phyloP scores from a whole-genome alignment of 2,329 filamentous ascomycete species.

The Hirsutella minnesotensis region DNA sequence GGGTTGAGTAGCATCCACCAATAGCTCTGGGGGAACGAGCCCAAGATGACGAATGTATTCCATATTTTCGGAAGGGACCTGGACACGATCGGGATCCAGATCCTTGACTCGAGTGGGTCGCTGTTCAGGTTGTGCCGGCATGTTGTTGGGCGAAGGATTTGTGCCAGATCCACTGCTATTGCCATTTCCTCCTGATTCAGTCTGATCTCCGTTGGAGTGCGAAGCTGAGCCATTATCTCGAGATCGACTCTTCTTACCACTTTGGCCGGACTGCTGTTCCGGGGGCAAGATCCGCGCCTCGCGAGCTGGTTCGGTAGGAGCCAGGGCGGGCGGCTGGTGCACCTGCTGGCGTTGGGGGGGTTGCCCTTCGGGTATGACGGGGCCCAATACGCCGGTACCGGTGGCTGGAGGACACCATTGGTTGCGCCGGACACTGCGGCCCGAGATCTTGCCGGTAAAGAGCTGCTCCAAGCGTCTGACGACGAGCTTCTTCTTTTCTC shows the following conservation, averaged over 20 bases:
- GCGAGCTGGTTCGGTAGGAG: constrained; percentile 23
- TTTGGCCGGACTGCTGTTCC: constrained; percentile 15
- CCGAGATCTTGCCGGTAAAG: constrained; percentile 58
- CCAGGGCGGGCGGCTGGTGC: constrained; percentile 21
- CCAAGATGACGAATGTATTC: constrained; percentile 68
- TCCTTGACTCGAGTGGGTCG: constrained; percentile 66
- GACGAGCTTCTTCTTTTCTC: constrained; percentile 64
- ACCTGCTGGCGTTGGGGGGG: constrained; percentile 13
- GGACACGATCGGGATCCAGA: constrained; percentile 65
- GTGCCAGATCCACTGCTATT: constrained; percentile 12
- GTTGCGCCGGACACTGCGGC: constrained; percentile 21
- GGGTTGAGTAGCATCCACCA: constrained; percentile 24
- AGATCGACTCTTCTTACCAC: constrained; percentile 27
- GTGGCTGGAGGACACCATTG: constrained; percentile 9
- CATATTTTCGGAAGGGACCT: constrained; percentile 66
- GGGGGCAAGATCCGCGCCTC: constrained; percentile 36
- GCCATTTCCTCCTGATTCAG: constrained; percentile 28
- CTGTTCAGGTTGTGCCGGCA: constrained; percentile 46
- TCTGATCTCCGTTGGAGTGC: constrained; percentile 36
- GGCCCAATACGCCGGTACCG: constrained; percentile 5
- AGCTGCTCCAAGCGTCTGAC: constrained; percentile 68
- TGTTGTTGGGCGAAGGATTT: constrained; percentile 27
- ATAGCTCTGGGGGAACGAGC: constrained; percentile 46
- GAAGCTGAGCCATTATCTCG: constrained; percentile 32
- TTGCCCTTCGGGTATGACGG: constrained; percentile 16